Conservation (phyloP, 768 basidiomycete genomes). For the Rhizopogon roseolus region DNA sequence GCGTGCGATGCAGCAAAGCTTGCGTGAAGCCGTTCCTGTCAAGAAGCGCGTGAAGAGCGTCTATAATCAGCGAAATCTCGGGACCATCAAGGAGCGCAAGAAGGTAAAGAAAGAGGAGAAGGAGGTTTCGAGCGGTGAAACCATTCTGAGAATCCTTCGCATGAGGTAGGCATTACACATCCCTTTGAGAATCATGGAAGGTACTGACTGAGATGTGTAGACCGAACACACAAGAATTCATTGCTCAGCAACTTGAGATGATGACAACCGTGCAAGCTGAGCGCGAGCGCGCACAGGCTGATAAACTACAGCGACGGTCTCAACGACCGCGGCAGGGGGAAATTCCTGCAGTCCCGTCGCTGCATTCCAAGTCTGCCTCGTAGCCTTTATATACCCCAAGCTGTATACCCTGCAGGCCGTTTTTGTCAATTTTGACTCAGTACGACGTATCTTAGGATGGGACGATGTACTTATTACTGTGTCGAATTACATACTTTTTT, state of each 20-base stretch:
- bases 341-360: constrained; percentile 21
- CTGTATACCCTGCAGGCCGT: constrained; percentile 19
- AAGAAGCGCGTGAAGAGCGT: constrained; percentile 93
- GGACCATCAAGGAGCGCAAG: constrained; percentile 93
- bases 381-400: constrained; percentile 10
- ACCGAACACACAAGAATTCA: constrained; percentile 79
- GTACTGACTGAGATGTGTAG: constrained; percentile 31
- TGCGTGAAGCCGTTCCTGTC: constrained; percentile 67
- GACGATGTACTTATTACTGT: constrained; percentile 6
- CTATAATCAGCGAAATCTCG: constrained; percentile 87
- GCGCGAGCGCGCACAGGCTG: constrained; percentile 68
- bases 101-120: constrained; percentile 84
- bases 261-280: constrained; percentile 80
- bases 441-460: constrained; percentile 2
- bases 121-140: constrained; percentile 75
- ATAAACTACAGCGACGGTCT: constrained; percentile 52
- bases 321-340: constrained; percentile 43
- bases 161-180: constrained; percentile 65
- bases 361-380: constrained; percentile 18
- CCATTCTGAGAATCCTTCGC: constrained; percentile 88
- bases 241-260: constrained; percentile 81
- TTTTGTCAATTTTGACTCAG: constrained; percentile 1
- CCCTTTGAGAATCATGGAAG: not conserved
- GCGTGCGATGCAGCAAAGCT: constrained; percentile 86
- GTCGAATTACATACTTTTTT: not conserved